Conservation (phyloP, 305 asterid genomes). For the Lippia alba region DNA sequence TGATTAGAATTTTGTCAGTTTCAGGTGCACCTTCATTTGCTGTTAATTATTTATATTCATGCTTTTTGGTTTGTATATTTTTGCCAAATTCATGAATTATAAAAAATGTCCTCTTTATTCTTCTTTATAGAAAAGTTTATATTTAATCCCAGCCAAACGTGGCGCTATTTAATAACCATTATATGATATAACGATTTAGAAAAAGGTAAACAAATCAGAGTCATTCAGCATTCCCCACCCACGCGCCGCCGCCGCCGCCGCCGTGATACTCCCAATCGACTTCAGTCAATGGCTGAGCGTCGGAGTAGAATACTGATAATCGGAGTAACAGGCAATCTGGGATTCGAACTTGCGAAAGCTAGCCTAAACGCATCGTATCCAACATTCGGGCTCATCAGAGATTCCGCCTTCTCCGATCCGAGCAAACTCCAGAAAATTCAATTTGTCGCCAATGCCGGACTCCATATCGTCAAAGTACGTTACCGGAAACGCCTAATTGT, state of each 20-base stretch:
- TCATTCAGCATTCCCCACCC: neutral
- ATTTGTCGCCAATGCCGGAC: conserved; percentile 57
- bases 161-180: too few species aligned
- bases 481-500: neutral
- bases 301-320: conserved; percentile 71
- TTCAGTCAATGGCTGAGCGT: conserved; percentile 39
- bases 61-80: too few species aligned
- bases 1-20: neutral
- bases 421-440: conserved; percentile 57
- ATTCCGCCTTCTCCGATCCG: conserved; percentile 72
- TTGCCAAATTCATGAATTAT: too few species aligned
- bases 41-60: neutral
- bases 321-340: conserved; percentile 84
- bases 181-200: too few species aligned
- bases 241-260: conserved; percentile 18
- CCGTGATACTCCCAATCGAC: neutral
- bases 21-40: neutral
- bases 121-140: too few species aligned
- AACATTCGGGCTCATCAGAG: conserved; percentile 80
- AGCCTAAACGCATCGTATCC: conserved; percentile 70
- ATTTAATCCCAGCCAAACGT: too few species aligned
- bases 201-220: too few species aligned
- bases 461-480: conserved; percentile 58
- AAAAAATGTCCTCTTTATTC: too few species aligned
- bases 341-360: conserved; percentile 81